Percentiles rank a stretch among this genome's conserved stretches.
phyloP scores from a whole-genome alignment of 805 yeast genomes.

The Zygosaccharomyces bisporus region DNA sequence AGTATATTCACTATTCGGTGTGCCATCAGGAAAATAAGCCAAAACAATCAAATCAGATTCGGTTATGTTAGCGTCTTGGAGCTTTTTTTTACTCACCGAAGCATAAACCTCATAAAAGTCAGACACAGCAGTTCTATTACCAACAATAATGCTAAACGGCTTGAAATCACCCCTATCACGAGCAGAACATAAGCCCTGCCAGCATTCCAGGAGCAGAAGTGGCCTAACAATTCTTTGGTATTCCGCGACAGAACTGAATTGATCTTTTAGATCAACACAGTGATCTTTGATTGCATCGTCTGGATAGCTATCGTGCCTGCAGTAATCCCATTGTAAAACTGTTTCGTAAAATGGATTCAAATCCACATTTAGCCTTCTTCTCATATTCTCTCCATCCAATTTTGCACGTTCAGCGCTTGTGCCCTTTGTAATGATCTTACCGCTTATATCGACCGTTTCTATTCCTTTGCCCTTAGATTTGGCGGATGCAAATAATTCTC shows the following conservation, averaged over 20 bases:
- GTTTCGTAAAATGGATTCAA: slow-evolving; percentile 67
- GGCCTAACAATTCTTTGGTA: slow-evolving; percentile 75
- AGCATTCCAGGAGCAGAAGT: slow-evolving; percentile 78
- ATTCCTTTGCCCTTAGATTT: slow-evolving; percentile 33
- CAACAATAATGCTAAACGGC: slow-evolving; percentile 67
- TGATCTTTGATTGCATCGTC: slow-evolving; percentile 42
- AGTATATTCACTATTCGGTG: slow-evolving; percentile 27
- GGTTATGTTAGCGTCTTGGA: slow-evolving; percentile 51
- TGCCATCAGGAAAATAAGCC: slow-evolving; percentile 45
- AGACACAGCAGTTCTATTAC: slow-evolving; percentile 78
- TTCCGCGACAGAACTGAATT: slow-evolving; percentile 55
- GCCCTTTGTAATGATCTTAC: slow-evolving; percentile 36
- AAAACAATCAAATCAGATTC: slow-evolving; percentile 77
- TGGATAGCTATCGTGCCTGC: slow-evolving; percentile 53
- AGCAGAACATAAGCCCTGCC: slow-evolving; percentile 83
- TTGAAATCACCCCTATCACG: slow-evolving; percentile 51
- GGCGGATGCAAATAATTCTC: slow-evolving; percentile 36
- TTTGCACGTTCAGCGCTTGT: slow-evolving; percentile 44
- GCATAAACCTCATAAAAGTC: slow-evolving; percentile 85
- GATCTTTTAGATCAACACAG: slow-evolving; percentile 49
- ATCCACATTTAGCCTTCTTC: slow-evolving; percentile 72
- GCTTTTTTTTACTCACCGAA: slow-evolving; percentile 51
- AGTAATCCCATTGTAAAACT: slow-evolving; percentile 75
- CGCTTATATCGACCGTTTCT: slow-evolving; percentile 42
- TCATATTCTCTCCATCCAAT: slow-evolving; percentile 70